These are phyloP conservation scores for Cladosporium sp. DNA, from an alignment of 2,329 filamentous ascomycete genomes.

Conservation along the genomic window DNA sequence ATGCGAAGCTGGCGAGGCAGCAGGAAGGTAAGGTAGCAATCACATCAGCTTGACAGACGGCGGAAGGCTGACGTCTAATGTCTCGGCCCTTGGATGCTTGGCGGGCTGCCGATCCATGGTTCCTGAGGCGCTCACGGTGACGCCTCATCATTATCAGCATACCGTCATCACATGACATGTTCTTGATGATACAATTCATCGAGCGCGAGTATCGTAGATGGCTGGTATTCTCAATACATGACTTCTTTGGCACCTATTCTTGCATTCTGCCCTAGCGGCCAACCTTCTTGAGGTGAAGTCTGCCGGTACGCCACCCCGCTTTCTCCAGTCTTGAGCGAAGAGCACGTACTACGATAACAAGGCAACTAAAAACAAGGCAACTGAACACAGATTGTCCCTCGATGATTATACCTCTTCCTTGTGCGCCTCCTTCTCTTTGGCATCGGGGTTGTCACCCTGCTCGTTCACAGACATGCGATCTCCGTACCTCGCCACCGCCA, in stretches of 20 bases:
- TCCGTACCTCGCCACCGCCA: slow-evolving; percentile 23
- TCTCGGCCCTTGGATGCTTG: slow-evolving; percentile 4
- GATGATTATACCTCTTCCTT: slow-evolving; percentile 1
- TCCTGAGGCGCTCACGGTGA: background rate
- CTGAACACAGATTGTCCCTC: too few relatives aligned
- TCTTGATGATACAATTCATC: background rate
- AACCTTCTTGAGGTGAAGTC: background rate
- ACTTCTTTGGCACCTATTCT: background rate
- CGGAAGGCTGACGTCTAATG: slow-evolving; percentile 11
- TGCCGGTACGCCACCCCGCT: background rate
- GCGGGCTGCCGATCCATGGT: slow-evolving; percentile 9
- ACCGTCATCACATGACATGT: background rate
- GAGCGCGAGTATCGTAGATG: background rate
- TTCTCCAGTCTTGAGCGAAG: background rate
- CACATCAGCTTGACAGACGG: background rate
- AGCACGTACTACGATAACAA: background rate
- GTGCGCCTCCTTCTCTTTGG: slow-evolving; percentile 9
- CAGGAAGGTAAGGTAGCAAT: background rate
- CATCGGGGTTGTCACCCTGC: background rate
- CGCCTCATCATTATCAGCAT: background rate
- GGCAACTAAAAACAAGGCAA: background rate
- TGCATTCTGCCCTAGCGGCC: background rate
- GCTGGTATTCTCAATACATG: background rate
- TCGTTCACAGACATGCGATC: slow-evolving; percentile 14
- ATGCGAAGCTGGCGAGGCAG: background rate